Conservation (phyloP, 2,329 filamentous ascomycete genomes). For the Fusarium oligoseptatum region DNA sequence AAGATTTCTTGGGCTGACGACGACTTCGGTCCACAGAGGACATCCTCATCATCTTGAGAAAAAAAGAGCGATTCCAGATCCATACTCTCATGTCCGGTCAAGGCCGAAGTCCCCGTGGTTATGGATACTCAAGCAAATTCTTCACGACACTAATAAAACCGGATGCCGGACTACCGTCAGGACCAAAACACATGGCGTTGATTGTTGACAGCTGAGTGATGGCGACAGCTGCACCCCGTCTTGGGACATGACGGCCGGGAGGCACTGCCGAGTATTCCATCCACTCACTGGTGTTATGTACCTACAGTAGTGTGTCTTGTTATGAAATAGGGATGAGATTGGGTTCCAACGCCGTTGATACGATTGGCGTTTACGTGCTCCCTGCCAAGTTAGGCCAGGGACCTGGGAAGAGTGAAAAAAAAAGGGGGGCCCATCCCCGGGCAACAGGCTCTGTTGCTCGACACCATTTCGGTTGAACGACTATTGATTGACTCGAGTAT, state of each 20-base stretch:
- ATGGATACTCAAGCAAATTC: not conserved
- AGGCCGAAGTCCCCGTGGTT: not conserved
- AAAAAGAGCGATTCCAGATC: not conserved
- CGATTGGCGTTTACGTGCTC: slow-evolving; percentile 4
- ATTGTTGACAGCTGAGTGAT: not conserved
- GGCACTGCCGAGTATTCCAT: not conserved
- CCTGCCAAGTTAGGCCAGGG: not conserved
- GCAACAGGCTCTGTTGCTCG: not conserved
- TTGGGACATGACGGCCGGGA: not conserved
- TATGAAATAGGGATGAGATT: not conserved
- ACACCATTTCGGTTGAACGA: not conserved
- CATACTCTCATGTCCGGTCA: not conserved
- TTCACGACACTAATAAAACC: not conserved
- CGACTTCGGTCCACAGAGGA: not conserved
- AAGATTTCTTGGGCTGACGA: not conserved
- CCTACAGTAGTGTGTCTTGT: not conserved
- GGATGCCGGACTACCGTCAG: not conserved
- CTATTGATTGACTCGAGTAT: not conserved
- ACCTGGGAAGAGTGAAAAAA: not conserved
- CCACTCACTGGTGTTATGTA: not conserved
- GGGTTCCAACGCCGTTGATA: not conserved
- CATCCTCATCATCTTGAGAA: not conserved
- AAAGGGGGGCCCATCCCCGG: not conserved
- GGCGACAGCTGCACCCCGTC: not conserved
- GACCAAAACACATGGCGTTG: not conserved